A percentile compares a stretch with the other conserved stretches of the same genome.
phyloP scores from a whole-genome alignment of 2,329 filamentous ascomycete species.

The Pestalotiopsis sp. region DNA sequence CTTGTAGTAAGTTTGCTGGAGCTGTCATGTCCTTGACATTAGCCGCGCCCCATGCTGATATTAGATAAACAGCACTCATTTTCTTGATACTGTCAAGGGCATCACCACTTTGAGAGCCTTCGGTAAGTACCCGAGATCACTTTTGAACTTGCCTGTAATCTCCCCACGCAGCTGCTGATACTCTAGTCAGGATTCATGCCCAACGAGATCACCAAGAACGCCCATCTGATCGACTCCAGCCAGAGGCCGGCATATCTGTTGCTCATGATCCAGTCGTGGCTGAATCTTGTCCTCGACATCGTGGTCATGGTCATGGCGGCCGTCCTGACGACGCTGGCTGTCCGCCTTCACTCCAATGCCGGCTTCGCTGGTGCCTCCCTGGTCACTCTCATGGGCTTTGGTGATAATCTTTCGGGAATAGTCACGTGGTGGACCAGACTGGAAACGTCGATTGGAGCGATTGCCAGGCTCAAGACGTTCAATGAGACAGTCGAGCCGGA shows the following conservation, averaged over 20 bases:
- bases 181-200: conserved; percentile 38
- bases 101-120: conserved; percentile 52
- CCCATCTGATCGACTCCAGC: conserved; percentile 46
- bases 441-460: conserved; percentile 18
- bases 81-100: conserved; percentile 50
- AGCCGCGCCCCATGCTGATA: not conserved
- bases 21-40: not conserved
- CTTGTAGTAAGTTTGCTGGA: conserved; percentile 40
- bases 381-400: conserved; percentile 34
- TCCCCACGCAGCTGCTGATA: too few relatives aligned
- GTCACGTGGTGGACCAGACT: conserved; percentile 25
- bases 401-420: conserved; percentile 27
- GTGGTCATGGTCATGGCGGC: conserved; percentile 22
- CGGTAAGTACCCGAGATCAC: conserved; percentile 39
- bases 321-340: conserved; percentile 25
- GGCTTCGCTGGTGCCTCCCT: conserved; percentile 31
- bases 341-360: conserved; percentile 24
- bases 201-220: conserved; percentile 43
- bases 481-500: conserved; percentile 26
- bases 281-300: conserved; percentile 23
- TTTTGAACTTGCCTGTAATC: conserved; percentile 3
- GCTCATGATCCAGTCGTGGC: conserved; percentile 46
- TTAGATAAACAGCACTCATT: conserved; percentile 34
- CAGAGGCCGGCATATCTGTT: conserved; percentile 56
- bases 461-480: conserved; percentile 30